Evolutionary conservation across 1,284 basidiomycete genomes (phyloP), one percentile per base, ranked within the genome.

Genomic region (Sporisorium scitamineum): DNA sequence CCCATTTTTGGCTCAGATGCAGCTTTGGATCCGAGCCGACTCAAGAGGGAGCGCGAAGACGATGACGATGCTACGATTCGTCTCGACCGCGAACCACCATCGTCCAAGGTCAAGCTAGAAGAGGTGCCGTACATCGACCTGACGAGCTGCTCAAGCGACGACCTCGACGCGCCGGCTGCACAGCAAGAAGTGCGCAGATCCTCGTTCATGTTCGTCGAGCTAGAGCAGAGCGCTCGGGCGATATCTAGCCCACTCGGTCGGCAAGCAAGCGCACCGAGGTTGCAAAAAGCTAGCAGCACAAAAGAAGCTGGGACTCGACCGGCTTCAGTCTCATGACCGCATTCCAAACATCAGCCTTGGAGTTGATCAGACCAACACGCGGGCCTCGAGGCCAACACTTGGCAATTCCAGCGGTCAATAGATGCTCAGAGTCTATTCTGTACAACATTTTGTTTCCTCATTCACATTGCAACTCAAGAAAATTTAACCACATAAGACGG

Each of bases 21-120:
- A 6, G 27, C 41, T 7, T 27, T 26, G 22, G 27, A 18, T n/a
- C n/a, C n/a, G n/a, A n/a, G n/a, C 3, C 27, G 34, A 18, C 8
- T 29, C 37, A 65, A 65, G 37, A 58, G 62, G 37, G 56, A 65
- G 34, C 50, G 62, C 24, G 44, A 59, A 27, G 34, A 51, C 24
- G 62, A 64, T 29, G 34, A 24, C 20, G 20, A 16, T 31, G 10
- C 11, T n/a, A 22, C 41, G 22, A 16, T 24, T 11, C 20, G 27
- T 20, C 6, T 3, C 18, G 18, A 11, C 14, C 18, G 14, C 37
- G 52, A 54, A 13, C 20, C 48, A 8, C 39, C 50, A 22, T 5
- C 57, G 18, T 24, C 29, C 16, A 52, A 7, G 18, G 9, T 52
- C 37, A 60, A 60, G 41, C 26, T 44, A 6, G 57, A 60, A 14